Percentiles rank a stretch among this genome's conserved stretches.
phyloP scores from a whole-genome alignment of 2,329 filamentous ascomycete genomes.

The Fusarium agapanthi region DNA sequence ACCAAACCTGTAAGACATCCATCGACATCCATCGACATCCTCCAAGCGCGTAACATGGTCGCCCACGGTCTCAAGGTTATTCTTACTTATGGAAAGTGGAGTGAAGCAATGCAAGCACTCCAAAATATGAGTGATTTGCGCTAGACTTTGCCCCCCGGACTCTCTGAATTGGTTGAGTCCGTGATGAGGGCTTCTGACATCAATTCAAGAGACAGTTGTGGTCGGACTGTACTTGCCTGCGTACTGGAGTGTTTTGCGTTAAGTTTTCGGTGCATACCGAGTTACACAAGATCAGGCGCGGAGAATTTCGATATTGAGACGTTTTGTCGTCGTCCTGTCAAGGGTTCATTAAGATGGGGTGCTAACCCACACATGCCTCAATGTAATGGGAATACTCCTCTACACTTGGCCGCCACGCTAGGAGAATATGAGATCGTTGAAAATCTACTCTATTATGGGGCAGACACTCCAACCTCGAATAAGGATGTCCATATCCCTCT shows the following conservation, averaged over 20 bases:
- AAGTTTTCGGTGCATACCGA: too few relatives aligned
- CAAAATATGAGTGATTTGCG: accelerated
- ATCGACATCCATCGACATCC: accelerated
- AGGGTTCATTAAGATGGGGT: accelerated
- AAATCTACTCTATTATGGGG: accelerated
- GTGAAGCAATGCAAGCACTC: too few relatives aligned
- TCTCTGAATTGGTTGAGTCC: accelerated
- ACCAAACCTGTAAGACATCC: accelerated
- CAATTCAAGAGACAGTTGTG: accelerated
- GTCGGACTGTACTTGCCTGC: too few relatives aligned
- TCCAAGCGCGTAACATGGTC: accelerated
- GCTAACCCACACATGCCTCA: accelerated
- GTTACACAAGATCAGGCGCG: too few relatives aligned
- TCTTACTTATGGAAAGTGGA: accelerated
- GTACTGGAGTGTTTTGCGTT: accelerated
- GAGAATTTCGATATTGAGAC: too few relatives aligned
- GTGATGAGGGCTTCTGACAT: too few relatives aligned
- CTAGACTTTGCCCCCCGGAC: too few relatives aligned
- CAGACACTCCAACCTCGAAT: accelerated
- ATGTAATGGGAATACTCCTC: too few relatives aligned
- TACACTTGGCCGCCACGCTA: too few relatives aligned
- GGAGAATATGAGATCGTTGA: accelerated
- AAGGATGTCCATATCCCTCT: accelerated
- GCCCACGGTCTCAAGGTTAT: accelerated
- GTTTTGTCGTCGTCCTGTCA: accelerated